Conservation (phyloP, 2,329 filamentous ascomycete species). For the Xylaria sp. region DNA sequence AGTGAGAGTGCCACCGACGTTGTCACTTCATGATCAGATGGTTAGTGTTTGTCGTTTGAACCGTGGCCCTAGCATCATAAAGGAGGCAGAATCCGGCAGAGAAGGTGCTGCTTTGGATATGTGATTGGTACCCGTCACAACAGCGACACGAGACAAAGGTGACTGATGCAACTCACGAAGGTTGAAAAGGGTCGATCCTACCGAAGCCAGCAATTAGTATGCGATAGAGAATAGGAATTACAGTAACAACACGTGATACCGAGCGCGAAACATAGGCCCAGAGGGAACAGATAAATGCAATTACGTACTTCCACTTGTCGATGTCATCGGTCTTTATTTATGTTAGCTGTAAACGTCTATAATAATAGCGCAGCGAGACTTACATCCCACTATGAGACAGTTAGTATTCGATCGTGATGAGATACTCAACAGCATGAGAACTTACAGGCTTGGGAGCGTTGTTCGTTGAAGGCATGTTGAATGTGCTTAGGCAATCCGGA, state of each 20-base stretch:
- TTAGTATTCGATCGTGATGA: conserved; percentile 13
- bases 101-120: not conserved
- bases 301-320: conserved; percentile 80
- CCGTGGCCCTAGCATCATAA: not conserved
- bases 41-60: not conserved
- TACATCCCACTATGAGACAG: conserved; percentile 27
- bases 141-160: not conserved
- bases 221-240: not conserved
- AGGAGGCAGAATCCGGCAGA: not conserved
- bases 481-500: not conserved
- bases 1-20: conserved; percentile 80
- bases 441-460: conserved; percentile 31
- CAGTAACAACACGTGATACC: conserved; percentile 77
- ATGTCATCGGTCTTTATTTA: conserved; percentile 93
- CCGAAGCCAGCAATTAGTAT: conserved; percentile 8
- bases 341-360: conserved; percentile 6
- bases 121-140: not conserved
- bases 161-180: conserved; percentile 50
- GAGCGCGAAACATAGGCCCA: not conserved
- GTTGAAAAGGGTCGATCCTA: conserved; percentile 72
- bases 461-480: conserved; percentile 37
- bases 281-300: not conserved
- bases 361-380: conserved; percentile 4
- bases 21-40: conserved; percentile 58
- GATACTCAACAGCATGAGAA: not conserved